Base-by-base conservation (phyloP, 2,329 filamentous ascomycete genomes). In the Aureobasidium melanogenum region DNA sequence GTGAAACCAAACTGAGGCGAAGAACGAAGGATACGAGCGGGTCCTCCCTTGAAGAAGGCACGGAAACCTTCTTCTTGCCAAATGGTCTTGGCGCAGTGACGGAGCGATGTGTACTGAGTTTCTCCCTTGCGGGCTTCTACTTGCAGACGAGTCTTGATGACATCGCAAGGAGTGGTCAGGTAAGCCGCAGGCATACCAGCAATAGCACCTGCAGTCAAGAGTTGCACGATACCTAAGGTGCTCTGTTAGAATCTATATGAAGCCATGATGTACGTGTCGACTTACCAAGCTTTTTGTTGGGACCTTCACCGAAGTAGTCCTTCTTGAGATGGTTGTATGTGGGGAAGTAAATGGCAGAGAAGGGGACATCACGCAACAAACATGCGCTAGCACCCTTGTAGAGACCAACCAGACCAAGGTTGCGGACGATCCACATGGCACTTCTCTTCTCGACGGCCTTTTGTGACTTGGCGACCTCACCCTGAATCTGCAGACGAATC, bases 1-100 rank as follows among this genome's bases (percentile, higher is more conserved):
- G 94, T 99, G 80, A 97, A 97, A 66, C 94, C 94, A 74, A 99
- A 99, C 73, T 99, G 94, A 17, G 94, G 94, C 14, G 91, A 97
- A 0, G 91, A 97, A 70, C 94, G 88, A 73, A 97, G 77, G 70
- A 99, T 95, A 79, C 94, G 90, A 9, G 94, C 94, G 1, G 93
- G 92, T 1, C 94, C 94, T 67, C 94, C 94, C 81, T 97, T 97
- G 86, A 97, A 99, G 82, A 99, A 99, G 28, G 94, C 94, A 65
- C 83, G 85, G 83, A 97, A 93, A 12, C 94, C 94, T 76, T 99
- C 94, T 74, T 97, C 89, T 74, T 87, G 85, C 79, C 82, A 87
- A 69, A 99, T 89, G 15, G 90, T 96, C 69, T 77, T 77, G 39
- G 94, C 94, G 59, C 87, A 89, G 76, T 99, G 91, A 61, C 91